Evolutionary conservation across 2,329 filamentous ascomycete genomes (phyloP).

Genomic region (Paracamarosporium sp.): DNA sequence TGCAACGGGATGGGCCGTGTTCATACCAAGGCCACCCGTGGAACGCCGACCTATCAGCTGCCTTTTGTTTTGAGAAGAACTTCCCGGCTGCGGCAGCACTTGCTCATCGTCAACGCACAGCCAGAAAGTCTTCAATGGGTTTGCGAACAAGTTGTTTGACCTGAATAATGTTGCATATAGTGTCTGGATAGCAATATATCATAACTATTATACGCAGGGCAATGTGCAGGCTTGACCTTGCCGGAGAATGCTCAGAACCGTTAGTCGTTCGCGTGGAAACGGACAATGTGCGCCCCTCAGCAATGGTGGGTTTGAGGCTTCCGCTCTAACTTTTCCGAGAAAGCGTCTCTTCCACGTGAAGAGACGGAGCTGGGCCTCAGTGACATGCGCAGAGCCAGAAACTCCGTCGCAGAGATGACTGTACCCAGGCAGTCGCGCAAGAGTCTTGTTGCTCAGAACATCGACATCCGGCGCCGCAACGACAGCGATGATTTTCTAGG

Average conservation of each 20-base stretch:
- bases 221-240: slow-evolving; percentile 4
- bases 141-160: neutral
- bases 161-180: neutral
- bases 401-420: neutral
- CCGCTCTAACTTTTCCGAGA: neutral
- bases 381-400: neutral
- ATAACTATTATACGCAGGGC: neutral
- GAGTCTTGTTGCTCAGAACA: neutral
- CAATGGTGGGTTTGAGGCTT: neutral
- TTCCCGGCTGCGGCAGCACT: neutral
- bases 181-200: neutral
- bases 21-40: neutral
- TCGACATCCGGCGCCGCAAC: neutral
- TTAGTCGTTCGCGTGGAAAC: slow-evolving; percentile 8
- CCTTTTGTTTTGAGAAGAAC: neutral
- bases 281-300: slow-evolving; percentile 3
- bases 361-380: neutral
- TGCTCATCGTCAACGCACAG: neutral
- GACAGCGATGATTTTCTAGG: neutral
- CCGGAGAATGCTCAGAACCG: neutral
- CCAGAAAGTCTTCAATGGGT: no score
- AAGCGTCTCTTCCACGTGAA: slow-evolving; percentile 1
- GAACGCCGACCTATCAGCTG: neutral
- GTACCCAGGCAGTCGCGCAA: neutral
- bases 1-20: slow-evolving; percentile 5